Evolutionary conservation across 129 eudicot genomes (phyloP).

Genomic region (Pittosporum tobira): DNA sequence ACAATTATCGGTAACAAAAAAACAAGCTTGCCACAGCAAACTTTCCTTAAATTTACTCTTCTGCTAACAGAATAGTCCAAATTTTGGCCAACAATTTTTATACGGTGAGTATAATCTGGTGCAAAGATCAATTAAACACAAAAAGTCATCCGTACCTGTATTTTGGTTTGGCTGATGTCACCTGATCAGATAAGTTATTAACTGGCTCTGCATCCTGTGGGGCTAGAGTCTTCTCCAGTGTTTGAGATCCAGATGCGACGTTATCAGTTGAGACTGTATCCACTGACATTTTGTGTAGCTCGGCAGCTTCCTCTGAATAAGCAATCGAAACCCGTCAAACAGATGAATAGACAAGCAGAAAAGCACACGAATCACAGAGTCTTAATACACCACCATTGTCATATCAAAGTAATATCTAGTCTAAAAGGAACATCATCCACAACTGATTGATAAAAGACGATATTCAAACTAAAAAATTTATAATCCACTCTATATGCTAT

Average conservation of each 20-base stretch:
- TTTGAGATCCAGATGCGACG: slow-evolving; percentile 22
- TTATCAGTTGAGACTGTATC: slow-evolving; percentile 16
- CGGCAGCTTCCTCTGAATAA: slow-evolving; percentile 55
- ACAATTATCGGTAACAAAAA: no score
- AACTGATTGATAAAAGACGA: neutral
- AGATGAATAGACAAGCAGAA: neutral
- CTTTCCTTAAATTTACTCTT: no score
- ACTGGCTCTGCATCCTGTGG: slow-evolving; percentile 28
- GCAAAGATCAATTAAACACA: neutral
- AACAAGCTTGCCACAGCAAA: no score
- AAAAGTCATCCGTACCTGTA: slow-evolving; percentile 41
- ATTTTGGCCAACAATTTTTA: neutral
- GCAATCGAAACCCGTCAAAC: slow-evolving; percentile 9
- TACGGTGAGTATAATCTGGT: neutral
- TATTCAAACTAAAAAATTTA: neutral
- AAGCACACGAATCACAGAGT: neutral
- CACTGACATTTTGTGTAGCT: slow-evolving; percentile 30
- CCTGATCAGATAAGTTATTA: slow-evolving; percentile 23
- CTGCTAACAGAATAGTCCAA: neutral
- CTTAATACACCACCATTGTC: neutral
- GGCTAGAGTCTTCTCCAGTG: slow-evolving; percentile 19
- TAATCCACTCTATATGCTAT: neutral
- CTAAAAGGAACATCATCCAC: no score
- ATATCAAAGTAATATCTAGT: neutral
- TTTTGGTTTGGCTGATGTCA: slow-evolving; percentile 48